Evolutionary conservation across 1,139 yeast species (phyloP).

Genomic region (Taphrina wiesneri): DNA sequence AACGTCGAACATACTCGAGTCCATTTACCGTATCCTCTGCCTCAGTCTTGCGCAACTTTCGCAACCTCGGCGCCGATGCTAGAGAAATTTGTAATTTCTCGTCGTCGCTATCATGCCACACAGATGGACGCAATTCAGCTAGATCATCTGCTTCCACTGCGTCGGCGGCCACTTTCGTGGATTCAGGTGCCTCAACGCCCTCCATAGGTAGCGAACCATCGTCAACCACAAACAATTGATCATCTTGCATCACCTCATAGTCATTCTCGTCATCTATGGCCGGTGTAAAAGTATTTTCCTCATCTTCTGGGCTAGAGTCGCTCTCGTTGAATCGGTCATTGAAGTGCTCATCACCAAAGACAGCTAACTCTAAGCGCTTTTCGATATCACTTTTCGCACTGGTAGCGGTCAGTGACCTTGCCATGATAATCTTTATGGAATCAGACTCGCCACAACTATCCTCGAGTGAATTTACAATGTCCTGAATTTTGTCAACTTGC

Average conservation of each 20-base stretch:
- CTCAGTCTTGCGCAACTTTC: constrained; percentile 68
- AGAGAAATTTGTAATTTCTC: constrained; percentile 69
- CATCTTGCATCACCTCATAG: constrained; percentile 45
- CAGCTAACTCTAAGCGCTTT: constrained; percentile 70
- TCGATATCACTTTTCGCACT: constrained; percentile 56
- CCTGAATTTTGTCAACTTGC: no score
- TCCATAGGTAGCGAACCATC: constrained; percentile 14
- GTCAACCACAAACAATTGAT: constrained; percentile 36
- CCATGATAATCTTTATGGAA: background rate
- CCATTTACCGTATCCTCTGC: constrained; percentile 65
- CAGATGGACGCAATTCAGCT: constrained; percentile 50
- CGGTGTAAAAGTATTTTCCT: constrained; percentile 35
- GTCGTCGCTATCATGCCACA: constrained; percentile 94
- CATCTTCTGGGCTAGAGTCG: constrained; percentile 43
- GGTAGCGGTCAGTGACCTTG: background rate
- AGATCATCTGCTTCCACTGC: constrained; percentile 37
- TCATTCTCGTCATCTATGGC: constrained; percentile 45
- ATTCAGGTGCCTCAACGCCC: background rate
- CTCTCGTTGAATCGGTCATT: constrained; percentile 57
- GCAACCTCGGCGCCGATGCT: constrained; percentile 59
- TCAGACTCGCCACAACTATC: background rate
- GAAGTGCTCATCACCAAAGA: constrained; percentile 89
- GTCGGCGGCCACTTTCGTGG: background rate
- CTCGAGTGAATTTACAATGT: no score
- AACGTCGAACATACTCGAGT: constrained; percentile 64